These are phyloP conservation scores for Penicillium palitans DNA, from an alignment of 2,329 filamentous ascomycete genomes.

Conservation along the genomic window DNA sequence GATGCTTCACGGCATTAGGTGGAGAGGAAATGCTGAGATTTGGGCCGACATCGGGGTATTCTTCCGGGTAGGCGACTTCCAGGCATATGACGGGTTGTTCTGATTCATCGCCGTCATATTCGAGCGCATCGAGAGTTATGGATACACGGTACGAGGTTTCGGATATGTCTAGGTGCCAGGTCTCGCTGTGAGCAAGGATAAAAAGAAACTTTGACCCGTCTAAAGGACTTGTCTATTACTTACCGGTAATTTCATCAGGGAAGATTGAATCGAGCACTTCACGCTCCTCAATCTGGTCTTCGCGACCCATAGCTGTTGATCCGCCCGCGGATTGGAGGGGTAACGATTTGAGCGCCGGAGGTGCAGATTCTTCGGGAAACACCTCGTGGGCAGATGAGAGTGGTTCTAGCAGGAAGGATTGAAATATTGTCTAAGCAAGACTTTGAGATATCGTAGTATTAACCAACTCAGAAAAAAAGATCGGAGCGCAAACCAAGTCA, in stretches of 20 bases:
- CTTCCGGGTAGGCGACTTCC: constrained; percentile 82
- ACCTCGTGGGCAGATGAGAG: background rate
- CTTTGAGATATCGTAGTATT: background rate
- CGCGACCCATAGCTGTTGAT: constrained; percentile 52
- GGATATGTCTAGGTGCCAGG: constrained; percentile 68
- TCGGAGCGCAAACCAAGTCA: constrained; percentile 13
- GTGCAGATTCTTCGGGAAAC: constrained; percentile 2
- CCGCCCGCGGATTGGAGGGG: constrained; percentile 34
- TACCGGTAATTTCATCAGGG: constrained; percentile 93
- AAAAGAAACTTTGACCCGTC: background rate
- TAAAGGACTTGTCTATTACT: constrained; percentile 11
- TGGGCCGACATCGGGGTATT: constrained; percentile 86
- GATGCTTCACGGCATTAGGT: constrained; percentile 68
- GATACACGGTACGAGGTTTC: constrained; percentile 86
- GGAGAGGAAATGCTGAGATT: constrained; percentile 75
- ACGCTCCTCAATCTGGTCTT: constrained; percentile 93
- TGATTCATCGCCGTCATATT: constrained; percentile 61
- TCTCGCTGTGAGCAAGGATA: constrained; percentile 18
- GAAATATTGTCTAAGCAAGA: background rate
- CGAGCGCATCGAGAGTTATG: constrained; percentile 76
- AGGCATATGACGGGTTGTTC: constrained; percentile 72
- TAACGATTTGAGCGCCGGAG: constrained; percentile 15
- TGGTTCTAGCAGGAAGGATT: background rate
- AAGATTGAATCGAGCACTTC: constrained; percentile 99
- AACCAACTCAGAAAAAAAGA: constrained; percentile 2